Conservation (phyloP, 306 rosid species). For the Quercus robur region DNA sequence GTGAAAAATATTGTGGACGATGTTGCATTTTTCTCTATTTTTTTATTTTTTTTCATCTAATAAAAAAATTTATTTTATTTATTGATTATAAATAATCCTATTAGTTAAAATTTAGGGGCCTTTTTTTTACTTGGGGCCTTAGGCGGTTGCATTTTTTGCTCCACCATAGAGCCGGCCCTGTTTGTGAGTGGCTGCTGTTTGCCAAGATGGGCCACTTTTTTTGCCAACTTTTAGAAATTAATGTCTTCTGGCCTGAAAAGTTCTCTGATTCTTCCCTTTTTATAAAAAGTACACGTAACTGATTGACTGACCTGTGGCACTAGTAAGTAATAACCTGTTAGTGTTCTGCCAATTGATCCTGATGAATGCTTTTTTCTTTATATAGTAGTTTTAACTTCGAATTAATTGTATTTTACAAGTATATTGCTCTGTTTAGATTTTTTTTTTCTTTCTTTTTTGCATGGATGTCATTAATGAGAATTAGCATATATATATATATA, state of each 20-base stretch:
- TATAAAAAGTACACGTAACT: not conserved
- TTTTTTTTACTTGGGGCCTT: too few species aligned
- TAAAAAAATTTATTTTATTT: too few species aligned
- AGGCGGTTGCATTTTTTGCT: too few species aligned
- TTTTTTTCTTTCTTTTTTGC: not conserved
- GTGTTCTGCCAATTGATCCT: not conserved
- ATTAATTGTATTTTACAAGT: not conserved
- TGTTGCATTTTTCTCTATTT: too few species aligned
- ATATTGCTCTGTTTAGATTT: not conserved
- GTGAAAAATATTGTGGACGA: too few species aligned
- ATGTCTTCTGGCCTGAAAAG: constrained; percentile 1
- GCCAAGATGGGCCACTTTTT: not conserved
- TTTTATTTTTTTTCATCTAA: too few species aligned
- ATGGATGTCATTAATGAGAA: not conserved
- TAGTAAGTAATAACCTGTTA: not conserved
- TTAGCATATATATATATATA: too few species aligned
- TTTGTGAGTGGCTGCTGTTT: constrained; percentile 9
- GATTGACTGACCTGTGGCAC: not conserved
- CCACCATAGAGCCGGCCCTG: too few species aligned
- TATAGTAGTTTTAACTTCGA: not conserved
- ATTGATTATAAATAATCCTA: too few species aligned
- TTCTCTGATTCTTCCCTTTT: not conserved
- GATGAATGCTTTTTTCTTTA: not conserved
- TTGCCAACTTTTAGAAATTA: not conserved
- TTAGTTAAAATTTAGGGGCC: too few species aligned